Base-by-base conservation (phyloP, 306 rosid species). In the Abrus precatorius region DNA sequence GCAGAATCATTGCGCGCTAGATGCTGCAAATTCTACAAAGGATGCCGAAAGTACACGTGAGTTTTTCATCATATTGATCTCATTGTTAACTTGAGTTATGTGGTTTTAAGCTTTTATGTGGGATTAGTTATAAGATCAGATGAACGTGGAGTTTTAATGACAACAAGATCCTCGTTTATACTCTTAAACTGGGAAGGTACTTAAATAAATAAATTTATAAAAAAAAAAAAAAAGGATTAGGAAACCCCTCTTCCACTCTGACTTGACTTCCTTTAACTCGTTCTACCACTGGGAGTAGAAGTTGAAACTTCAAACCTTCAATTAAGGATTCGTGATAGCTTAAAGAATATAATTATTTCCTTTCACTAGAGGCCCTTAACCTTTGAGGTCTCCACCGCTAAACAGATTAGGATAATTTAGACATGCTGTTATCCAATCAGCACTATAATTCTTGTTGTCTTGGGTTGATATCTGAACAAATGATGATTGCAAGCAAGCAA, bases 1-100 rank as follows among this genome's bases (percentile, higher is more conserved):
- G 89, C 92, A 1, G 98, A 96, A 50, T 88, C 93, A 28, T 84
- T 96, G 68, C 86, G 97, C 75, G 79, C 62, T 33, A 92, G 94
- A 89, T 85, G 98, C 85, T 70, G 76, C 49, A 96, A 85, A 83
- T 88, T 93, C 84, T 88, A 86, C 83, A 96, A 96, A 92, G 99
- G 93, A 87, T 90, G 93, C 73, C 87, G 98, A 82, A 96, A 93
- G 79, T 96, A 96, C 75, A 89, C 95, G 99, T 93, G 85, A 5
- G 88, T 56, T 79, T 81, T 20, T 63, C 32, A 34, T 52, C 29
- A 6, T 61, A 3, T 40, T 7, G 30, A 55, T 69, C 29, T 8
- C 55, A 1, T 54, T 62, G 44, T 76, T 70, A 4, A 50, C 34
- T 72, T n/a, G 0, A 59, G 14, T 65, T 83, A 71, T 10, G 36